These are phyloP conservation scores for Diddensiella santjacobensis DNA, from an alignment of 805 yeast species.

Conservation along the genomic window DNA sequence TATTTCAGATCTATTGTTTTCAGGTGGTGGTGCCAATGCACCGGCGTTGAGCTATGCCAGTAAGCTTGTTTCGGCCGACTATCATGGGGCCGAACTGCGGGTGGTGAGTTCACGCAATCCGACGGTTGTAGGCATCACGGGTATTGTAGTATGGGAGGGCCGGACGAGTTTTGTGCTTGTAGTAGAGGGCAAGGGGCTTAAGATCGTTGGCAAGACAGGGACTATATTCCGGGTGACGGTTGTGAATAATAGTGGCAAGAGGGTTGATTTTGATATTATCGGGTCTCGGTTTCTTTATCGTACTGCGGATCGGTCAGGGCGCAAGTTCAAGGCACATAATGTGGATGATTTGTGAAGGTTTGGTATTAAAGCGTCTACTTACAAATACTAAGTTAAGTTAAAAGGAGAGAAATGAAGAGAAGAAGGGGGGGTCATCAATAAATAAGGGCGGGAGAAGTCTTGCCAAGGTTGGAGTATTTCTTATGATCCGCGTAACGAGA, in stretches of 20 bases:
- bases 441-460: constrained; percentile 1
- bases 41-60: constrained; percentile 17
- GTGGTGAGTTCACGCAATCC: constrained; percentile 57
- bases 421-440: neutral
- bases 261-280: constrained; percentile 53
- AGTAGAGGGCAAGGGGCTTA: constrained; percentile 51
- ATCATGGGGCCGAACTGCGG: constrained; percentile 65
- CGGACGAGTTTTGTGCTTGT: constrained; percentile 66
- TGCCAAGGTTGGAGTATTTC: neutral
- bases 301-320: constrained; percentile 74
- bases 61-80: constrained; percentile 70
- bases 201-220: constrained; percentile 64
- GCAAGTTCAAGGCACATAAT: constrained; percentile 77
- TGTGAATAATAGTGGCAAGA: constrained; percentile 21
- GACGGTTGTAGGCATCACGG: constrained; percentile 56
- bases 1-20: constrained; percentile 50
- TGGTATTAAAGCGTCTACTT: neutral
- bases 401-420: neutral
- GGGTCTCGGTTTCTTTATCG: constrained; percentile 78
- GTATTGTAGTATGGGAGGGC: constrained; percentile 83
- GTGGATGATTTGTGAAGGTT: constrained; percentile 50
- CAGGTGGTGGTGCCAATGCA: constrained; percentile 1
- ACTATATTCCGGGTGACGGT: constrained; percentile 55
- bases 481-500: neutral
- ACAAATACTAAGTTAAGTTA: neutral